Evolutionary conservation across 1,284 basidiomycete genomes (phyloP).

Genomic region (Malassezia psittaci): DNA sequence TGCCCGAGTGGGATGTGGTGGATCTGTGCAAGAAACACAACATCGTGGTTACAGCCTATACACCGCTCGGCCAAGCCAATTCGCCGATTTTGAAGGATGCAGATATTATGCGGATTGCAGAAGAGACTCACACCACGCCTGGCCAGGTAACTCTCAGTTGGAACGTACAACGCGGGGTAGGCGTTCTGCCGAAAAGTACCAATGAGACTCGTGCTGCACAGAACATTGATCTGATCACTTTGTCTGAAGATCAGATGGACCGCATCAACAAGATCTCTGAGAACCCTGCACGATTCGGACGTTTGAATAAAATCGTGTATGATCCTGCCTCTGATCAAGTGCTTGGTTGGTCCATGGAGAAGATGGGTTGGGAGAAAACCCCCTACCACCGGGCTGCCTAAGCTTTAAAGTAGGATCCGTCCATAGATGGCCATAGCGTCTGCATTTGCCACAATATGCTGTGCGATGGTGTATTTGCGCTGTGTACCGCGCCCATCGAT

Average conservation of each 20-base stretch:
- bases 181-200: conserved; percentile 30
- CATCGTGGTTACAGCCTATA: conserved; percentile 70
- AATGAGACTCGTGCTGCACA: conserved; percentile 62
- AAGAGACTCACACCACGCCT: conserved; percentile 51
- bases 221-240: conserved; percentile 61
- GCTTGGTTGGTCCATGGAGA: conserved; percentile 26
- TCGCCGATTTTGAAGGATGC: conserved; percentile 65
- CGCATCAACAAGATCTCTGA: conserved; percentile 23
- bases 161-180: conserved; percentile 58
- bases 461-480: conserved; percentile 2
- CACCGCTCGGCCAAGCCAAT: conserved; percentile 67
- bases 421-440: conserved; percentile 10
- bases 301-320: conserved; percentile 17
- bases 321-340: conserved; percentile 20
- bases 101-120: conserved; percentile 58
- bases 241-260: conserved; percentile 57
- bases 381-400: not conserved
- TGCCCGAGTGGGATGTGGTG: conserved; percentile 57
- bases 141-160: conserved; percentile 60
- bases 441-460: conserved; percentile 13
- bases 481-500: not conserved
- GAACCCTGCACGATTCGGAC: conserved; percentile 23
- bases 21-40: conserved; percentile 60
- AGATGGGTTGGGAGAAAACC: conserved; percentile 29
- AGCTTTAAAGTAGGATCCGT: not conserved